Base-by-base conservation (phyloP, 2,329 filamentous ascomycete species). In the Eutypa lata region DNA sequence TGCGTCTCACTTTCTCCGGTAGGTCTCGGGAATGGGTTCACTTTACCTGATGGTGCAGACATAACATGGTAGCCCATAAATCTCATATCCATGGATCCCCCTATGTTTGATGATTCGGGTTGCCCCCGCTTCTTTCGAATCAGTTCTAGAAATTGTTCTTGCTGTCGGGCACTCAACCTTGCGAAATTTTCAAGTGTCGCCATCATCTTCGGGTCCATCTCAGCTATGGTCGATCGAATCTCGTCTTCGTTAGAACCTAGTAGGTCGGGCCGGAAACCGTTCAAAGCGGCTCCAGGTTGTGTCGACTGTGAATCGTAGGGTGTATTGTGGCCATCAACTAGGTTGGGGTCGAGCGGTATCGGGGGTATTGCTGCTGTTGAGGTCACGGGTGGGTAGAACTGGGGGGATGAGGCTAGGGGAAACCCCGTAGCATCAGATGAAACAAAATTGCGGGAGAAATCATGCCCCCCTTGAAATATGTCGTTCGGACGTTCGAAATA, bases 121-220 rank as follows among this genome's bases (percentile, higher is more conserved):
- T 52, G 19, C 16, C 44, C 51, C 38, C 57, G 58, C 26, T 53
- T 64, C 48, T 61, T 62, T 46, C 60, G 60, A 31, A 65, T 52
- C 47, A 58, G 52, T n/a, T 50, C 53, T 16, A 64, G 35, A 7
- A 63, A 50, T 4, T 66, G 58, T 47, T 61, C 59, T 43, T 64
- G 63, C 31, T 65, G 64, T 35, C 50, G 53, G 24, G 60, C 53
- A 33, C 49, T 62, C 46, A 61, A 53, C 40, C 51, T 53, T 21
- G 59, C 60, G 42, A 66, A 57, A 24, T 56, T 61, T 21, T 65
- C 58, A 11, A 66, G 57, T 2, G 63, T 60, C 21, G 52, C 48
- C 44, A 62, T 48, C 53, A 62, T 58, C 46, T 62, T 57, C 11
- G 56, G 51, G 28, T 59, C 57, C 7, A 61, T 52, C 4, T 53